Percentiles rank a stretch among this genome's conserved stretches.
phyloP scores from a whole-genome alignment of 1,284 basidiomycete species.

The Marasmius sp. region DNA sequence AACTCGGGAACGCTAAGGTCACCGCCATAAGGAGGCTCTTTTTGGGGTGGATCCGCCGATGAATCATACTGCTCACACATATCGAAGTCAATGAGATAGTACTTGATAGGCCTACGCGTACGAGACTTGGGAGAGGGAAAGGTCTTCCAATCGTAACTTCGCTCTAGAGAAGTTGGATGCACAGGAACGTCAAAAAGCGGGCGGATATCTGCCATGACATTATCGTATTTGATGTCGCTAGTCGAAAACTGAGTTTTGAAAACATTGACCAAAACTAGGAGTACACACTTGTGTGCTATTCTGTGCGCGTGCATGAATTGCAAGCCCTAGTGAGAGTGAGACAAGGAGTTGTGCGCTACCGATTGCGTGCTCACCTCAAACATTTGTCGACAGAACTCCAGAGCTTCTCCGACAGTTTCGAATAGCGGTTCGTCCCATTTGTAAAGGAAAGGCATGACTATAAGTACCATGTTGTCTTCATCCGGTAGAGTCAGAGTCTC shows the following conservation, averaged over 20 bases:
- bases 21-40: neutral
- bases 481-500: neutral
- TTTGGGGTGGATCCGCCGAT: neutral
- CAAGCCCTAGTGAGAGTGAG: too few species aligned
- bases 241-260: too few species aligned
- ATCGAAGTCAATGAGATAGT: constrained; percentile 2
- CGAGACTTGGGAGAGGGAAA: neutral
- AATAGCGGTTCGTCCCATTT: constrained; percentile 25
- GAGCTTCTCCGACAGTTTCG: constrained; percentile 31
- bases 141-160: neutral
- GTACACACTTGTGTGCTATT: constrained; percentile 1
- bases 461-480: neutral
- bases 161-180: neutral
- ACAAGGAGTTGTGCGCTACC: too few species aligned
- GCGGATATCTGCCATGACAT: neutral
- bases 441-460: constrained; percentile 17
- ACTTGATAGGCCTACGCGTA: neutral
- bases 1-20: neutral
- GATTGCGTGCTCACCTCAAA: too few species aligned
- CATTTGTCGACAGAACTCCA: constrained; percentile 33
- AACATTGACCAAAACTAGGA: too few species aligned
- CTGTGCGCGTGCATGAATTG: neutral
- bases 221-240: constrained; percentile 1
- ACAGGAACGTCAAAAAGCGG: neutral
- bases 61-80: neutral